Percentiles rank a stretch among this genome's conserved stretches.
These are phyloP conservation scores for Exophiala sp. DNA, from an alignment of 2,329 filamentous ascomycete species.

Conservation along the genomic window DNA sequence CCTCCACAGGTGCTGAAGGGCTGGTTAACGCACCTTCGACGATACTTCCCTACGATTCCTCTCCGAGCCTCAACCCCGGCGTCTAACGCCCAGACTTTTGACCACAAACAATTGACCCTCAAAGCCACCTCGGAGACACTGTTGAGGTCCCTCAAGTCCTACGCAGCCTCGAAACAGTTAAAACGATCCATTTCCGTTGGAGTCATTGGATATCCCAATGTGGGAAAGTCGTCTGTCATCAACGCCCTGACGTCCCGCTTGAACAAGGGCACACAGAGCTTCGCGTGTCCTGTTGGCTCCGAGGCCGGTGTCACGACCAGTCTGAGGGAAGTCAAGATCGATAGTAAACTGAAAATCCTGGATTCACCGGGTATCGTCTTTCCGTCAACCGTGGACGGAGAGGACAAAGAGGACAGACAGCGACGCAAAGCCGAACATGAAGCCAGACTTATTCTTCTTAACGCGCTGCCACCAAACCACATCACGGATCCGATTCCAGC, in stretches of 20 bases:
- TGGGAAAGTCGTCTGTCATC: conserved; percentile 95
- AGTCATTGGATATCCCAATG: conserved; percentile 93
- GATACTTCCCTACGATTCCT: conserved; percentile 87
- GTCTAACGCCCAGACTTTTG: conserved; percentile 83
- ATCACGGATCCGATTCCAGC: conserved; percentile 90
- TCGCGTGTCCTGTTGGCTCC: conserved; percentile 80
- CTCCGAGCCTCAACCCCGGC: conserved; percentile 79
- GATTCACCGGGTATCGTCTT: conserved; percentile 96
- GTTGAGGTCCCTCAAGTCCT: conserved; percentile 86
- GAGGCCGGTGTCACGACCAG: conserved; percentile 90
- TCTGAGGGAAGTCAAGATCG: conserved; percentile 85
- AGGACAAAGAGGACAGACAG: conserved; percentile 42
- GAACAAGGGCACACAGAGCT: conserved; percentile 55
- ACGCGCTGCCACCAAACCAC: conserved; percentile 88
- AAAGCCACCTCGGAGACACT: conserved; percentile 80
- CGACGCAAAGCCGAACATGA: conserved; percentile 69
- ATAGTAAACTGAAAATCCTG: conserved; percentile 88
- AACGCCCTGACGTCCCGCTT: conserved; percentile 81
- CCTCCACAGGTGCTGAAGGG: conserved; percentile 75
- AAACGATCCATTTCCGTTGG: conserved; percentile 89
- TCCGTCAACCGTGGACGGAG: conserved; percentile 58
- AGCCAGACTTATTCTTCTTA: conserved; percentile 80
- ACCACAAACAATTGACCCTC: conserved; percentile 83
- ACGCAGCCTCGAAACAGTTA: conserved; percentile 74
- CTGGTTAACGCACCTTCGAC: conserved; percentile 80